Conservation (phyloP, 495 filamentous ascomycete species). For the Astrocystis sublimbata region DNA sequence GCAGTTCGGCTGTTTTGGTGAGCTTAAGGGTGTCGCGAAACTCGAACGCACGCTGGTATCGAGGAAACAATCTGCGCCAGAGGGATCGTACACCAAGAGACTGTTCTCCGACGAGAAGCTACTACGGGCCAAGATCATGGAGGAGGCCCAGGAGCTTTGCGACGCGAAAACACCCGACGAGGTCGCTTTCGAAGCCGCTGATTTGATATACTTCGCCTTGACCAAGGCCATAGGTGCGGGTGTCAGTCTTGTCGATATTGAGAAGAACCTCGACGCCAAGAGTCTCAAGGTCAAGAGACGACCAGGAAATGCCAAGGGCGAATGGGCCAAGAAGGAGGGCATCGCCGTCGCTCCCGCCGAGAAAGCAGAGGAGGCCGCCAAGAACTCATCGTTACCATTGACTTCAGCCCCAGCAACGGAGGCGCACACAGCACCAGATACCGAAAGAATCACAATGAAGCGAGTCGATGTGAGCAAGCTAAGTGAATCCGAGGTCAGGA, state of each 20-base stretch:
- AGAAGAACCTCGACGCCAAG: conserved; percentile 90
- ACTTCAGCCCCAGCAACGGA: conserved; percentile 26
- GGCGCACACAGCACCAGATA: conserved; percentile 50
- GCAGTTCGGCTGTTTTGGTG: conserved; percentile 87
- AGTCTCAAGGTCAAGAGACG: conserved; percentile 88
- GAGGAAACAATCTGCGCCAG: conserved; percentile 77
- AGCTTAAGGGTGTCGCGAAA: conserved; percentile 74
- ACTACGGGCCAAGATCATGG: conserved; percentile 93
- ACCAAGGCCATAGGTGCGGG: conserved; percentile 83
- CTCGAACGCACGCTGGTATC: conserved; percentile 81
- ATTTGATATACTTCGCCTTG: conserved; percentile 92
- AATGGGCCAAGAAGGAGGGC: conserved; percentile 80
- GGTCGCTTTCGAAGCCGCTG: conserved; percentile 89
- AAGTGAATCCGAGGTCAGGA: conserved; percentile 59
- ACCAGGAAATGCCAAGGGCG: conserved; percentile 89
- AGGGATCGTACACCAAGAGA: conserved; percentile 88
- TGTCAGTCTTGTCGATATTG: conserved; percentile 82
- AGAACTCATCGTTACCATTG: conserved; percentile 21
- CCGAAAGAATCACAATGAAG: conserved; percentile 78
- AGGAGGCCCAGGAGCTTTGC: conserved; percentile 94
- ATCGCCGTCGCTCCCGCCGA: conserved; percentile 46
- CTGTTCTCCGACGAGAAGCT: conserved; percentile 90
- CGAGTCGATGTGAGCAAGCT: conserved; percentile 67
- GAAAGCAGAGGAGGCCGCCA: conserved; percentile 44
- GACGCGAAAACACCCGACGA: conserved; percentile 78